These are phyloP conservation scores for Solanum ahanhuiri DNA, from an alignment of 257 asterid genomes.

Conservation along the genomic window DNA sequence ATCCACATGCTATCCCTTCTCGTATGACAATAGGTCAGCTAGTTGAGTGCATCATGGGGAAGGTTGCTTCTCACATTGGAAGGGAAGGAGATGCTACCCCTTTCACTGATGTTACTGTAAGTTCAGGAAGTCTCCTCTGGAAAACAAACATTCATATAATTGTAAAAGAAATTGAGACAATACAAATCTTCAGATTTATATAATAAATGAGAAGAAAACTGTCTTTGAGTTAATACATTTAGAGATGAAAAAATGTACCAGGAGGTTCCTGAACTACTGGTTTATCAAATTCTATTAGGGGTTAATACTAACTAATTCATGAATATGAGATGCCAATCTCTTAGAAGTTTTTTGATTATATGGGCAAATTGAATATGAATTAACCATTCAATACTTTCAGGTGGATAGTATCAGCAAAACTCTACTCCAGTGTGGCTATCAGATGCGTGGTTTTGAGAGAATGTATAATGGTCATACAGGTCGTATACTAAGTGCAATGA, in stretches of 20 bases:
- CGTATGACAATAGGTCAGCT: conserved; percentile 28
- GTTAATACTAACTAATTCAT: neutral
- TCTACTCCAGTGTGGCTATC: conserved; percentile 91
- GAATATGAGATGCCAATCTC: neutral
- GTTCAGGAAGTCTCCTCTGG: neutral
- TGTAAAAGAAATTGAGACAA: neutral
- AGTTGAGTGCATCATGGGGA: conserved; percentile 19
- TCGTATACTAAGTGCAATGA: conserved; percentile 63
- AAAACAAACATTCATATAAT: neutral
- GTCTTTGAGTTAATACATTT: neutral
- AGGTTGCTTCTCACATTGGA: conserved; percentile 23
- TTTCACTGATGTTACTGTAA: conserved; percentile 21
- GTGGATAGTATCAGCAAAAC: conserved; percentile 89
- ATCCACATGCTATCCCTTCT: conserved; percentile 25
- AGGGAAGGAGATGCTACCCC: conserved; percentile 44
- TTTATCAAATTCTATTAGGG: neutral
- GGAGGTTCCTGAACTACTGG: neutral
- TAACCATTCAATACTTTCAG: neutral
- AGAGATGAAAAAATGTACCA: neutral
- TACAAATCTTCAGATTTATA: neutral
- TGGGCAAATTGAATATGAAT: neutral
- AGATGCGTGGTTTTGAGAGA: conserved; percentile 96
- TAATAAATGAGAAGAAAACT: neutral
- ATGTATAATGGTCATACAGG: conserved; percentile 98
- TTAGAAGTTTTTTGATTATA: neutral